Conservation (phyloP, 352 stramenopile species). For the Stramenopiles sp. region DNA sequence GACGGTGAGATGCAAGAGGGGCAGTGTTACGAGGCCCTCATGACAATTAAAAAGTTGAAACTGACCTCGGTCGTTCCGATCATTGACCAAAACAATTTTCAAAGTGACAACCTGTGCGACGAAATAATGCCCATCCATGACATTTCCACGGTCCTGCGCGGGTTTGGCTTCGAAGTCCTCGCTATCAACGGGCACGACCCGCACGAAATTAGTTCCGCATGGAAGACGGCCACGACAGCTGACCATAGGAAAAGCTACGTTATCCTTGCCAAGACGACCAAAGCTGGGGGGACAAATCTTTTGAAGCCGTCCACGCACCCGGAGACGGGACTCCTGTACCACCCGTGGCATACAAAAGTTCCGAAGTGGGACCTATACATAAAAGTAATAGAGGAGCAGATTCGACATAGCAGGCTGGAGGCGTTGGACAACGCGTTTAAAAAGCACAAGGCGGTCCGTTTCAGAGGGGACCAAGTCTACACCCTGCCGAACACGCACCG, state of each 20-base stretch:
- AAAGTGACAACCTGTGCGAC: not conserved
- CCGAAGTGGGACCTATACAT: not conserved
- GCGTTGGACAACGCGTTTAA: too few relatives aligned
- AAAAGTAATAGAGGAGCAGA: not conserved
- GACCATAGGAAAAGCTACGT: not conserved
- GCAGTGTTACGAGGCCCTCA: not conserved
- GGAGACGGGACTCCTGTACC: not conserved
- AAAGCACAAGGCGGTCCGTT: too few relatives aligned
- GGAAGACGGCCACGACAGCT: not conserved
- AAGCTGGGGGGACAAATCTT: not conserved
- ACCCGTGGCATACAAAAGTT: not conserved
- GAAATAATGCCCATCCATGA: not conserved
- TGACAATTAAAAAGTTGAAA: not conserved
- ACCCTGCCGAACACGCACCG: not conserved
- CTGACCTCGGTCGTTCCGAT: not conserved
- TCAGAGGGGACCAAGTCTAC: too few relatives aligned
- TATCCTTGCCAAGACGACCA: not conserved
- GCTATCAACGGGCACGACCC: not conserved
- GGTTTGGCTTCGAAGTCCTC: not conserved
- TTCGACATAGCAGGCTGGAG: too few relatives aligned
- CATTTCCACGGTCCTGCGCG: not conserved
- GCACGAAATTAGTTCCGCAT: not conserved
- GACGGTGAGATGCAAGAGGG: conserved; percentile 3
- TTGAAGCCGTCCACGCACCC: not conserved
- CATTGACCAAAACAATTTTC: not conserved